Conservation (phyloP, 2,329 filamentous ascomycete genomes). For the Pseudocercospora crystallina region DNA sequence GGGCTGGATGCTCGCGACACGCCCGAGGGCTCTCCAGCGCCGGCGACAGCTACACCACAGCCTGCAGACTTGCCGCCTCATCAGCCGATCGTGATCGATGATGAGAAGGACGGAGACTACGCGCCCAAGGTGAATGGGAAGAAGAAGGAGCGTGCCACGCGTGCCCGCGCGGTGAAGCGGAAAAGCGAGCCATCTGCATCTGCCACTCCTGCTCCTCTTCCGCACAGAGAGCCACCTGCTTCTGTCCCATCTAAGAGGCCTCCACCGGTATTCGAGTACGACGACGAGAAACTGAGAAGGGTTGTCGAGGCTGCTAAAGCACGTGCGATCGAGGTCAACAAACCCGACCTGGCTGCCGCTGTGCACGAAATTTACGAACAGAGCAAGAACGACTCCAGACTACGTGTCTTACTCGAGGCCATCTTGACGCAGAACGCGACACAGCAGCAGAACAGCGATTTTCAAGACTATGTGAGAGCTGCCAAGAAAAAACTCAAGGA, state of each 20-base stretch:
- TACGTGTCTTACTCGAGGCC: slow-evolving; percentile 44
- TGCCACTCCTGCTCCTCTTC: slow-evolving; percentile 15
- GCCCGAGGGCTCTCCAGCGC: slow-evolving; percentile 40
- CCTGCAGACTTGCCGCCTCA: slow-evolving; percentile 37
- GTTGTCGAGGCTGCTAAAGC: slow-evolving; percentile 46
- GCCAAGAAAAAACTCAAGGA: slow-evolving; percentile 43
- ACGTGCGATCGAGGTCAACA: slow-evolving; percentile 40
- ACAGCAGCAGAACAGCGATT: slow-evolving; percentile 39
- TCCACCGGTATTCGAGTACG: slow-evolving; percentile 20
- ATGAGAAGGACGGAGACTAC: slow-evolving; percentile 50
- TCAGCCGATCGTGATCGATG: slow-evolving; percentile 39
- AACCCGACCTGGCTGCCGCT: slow-evolving; percentile 40
- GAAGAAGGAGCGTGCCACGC: slow-evolving; percentile 31
- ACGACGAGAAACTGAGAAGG: slow-evolving; percentile 25
- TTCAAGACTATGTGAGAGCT: slow-evolving; percentile 45
- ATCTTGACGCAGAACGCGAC: slow-evolving; percentile 44
- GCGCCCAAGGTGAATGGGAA: slow-evolving; percentile 37
- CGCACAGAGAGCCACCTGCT: slow-evolving; percentile 6
- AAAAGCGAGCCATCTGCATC: slow-evolving; percentile 26
- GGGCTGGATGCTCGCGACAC: slow-evolving; percentile 46
- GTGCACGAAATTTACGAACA: slow-evolving; percentile 45
- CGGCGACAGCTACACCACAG: slow-evolving; percentile 33
- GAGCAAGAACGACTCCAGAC: slow-evolving; percentile 37
- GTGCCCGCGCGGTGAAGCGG: slow-evolving; percentile 25
- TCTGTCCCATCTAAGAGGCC: slow-evolving; percentile 4